Conservation (phyloP, 1,284 basidiomycete genomes). For the Neonothopanus nambi region DNA sequence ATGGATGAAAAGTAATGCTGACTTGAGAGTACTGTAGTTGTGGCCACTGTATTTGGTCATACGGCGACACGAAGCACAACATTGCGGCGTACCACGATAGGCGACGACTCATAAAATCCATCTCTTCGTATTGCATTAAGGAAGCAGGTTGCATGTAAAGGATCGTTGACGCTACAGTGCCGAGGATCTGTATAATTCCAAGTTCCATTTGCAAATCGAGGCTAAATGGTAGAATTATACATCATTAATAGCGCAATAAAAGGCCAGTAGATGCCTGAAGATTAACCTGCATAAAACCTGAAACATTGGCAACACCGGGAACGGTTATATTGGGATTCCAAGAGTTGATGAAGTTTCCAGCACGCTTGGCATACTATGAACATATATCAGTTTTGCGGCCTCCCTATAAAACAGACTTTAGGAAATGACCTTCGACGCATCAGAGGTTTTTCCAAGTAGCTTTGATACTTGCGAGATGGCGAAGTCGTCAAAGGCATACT, state of each 20-base stretch:
- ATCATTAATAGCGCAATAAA: background rate
- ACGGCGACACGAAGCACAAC: background rate
- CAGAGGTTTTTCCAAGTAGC: conserved; percentile 45
- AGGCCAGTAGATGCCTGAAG: background rate
- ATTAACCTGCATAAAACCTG: conserved; percentile 53
- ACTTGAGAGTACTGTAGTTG: conserved; percentile 47
- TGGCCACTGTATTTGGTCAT: background rate
- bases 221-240: conserved; percentile 34
- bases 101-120: conserved; percentile 67
- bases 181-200: conserved; percentile 67
- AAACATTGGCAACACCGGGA: conserved; percentile 42
- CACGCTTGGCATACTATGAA: conserved; percentile 50
- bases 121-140: conserved; percentile 56
- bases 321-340: conserved; percentile 58
- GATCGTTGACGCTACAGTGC: conserved; percentile 66
- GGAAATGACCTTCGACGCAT: conserved; percentile 45
- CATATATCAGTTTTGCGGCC: conserved; percentile 2
- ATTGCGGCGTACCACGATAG: conserved; percentile 48
- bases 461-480: conserved; percentile 62
- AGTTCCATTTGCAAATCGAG: conserved; percentile 58
- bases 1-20: background rate
- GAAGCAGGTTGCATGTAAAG: conserved; percentile 56
- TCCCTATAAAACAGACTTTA: background rate
- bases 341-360: conserved; percentile 57
- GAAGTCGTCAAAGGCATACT: conserved; percentile 67